phyloP scores from a whole-genome alignment of 257 asterid genomes.

The Coffea eugenioides region DNA sequence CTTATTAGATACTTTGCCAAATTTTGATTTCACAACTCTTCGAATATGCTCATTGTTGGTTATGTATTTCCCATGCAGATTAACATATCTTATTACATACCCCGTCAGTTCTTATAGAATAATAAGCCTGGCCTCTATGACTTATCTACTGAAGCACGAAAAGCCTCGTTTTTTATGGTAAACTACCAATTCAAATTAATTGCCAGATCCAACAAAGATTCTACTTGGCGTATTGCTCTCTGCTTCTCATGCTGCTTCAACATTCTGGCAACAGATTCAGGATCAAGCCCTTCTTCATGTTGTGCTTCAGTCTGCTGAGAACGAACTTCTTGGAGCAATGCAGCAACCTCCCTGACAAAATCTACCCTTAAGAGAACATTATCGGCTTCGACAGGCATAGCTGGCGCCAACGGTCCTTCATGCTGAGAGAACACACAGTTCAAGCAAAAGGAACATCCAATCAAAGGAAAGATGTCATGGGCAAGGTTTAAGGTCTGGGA shows the following conservation, averaged over 20 bases:
- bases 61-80: too few species aligned
- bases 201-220: conserved; percentile 73
- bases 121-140: too few species aligned
- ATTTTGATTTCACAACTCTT: too few species aligned
- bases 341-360: conserved; percentile 79
- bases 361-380: conserved; percentile 80
- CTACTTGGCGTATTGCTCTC: conserved; percentile 69
- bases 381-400: conserved; percentile 50
- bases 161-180: background rate
- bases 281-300: conserved; percentile 54
- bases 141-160: too few species aligned
- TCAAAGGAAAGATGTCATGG: background rate
- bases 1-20: too few species aligned
- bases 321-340: conserved; percentile 72
- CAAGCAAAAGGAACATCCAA: background rate
- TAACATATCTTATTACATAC: too few species aligned
- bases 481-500: too few species aligned
- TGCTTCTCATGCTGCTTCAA: conserved; percentile 92
- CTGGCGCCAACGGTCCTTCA: conserved; percentile 77
- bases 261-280: conserved; percentile 72
- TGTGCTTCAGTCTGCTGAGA: conserved; percentile 38
- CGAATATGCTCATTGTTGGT: too few species aligned
- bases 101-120: too few species aligned
- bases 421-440: conserved; percentile 38
- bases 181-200: conserved; percentile 68